Evolutionary conservation across 306 rosid species (phyloP), one percentile per base, ranked within the genome.

Genomic region (Malus orientalis): DNA sequence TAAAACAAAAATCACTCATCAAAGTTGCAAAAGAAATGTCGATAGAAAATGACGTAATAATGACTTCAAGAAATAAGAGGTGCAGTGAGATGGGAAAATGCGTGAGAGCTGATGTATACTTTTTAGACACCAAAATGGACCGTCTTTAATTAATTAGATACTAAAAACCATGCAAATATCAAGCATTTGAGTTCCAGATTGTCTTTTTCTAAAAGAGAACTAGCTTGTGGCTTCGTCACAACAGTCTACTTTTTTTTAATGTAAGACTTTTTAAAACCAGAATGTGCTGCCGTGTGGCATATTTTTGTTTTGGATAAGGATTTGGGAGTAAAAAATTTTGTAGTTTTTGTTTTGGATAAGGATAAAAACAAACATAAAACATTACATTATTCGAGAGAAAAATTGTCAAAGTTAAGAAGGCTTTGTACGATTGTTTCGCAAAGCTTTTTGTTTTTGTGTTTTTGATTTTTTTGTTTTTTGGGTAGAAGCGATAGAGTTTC

Each of bases 201-300:
- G 8, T 33, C 40, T 36, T 36, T 36, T 36, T 36, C 2, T 36
- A 36, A 36, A 36, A 36, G 40, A 36, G 40, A 36, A 36, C 2
- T 36, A 36, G 0, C 8, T 36, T 0, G 2, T 36, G 40, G 36
- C 1, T 33, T 33, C 1, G 36, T 33, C 1, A 0, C 6, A 0
- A 36, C 0, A 6, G 0, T 6, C 0, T 33, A 0, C 0, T 0
- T 36, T 6, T 36, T 6, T 36, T 6, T 36, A 6, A 36, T 36
- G 8, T 36, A 36, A 36, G 1, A 36, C 8, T 36, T 36, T 36
- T 36, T 0, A 0, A 36, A 36, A 36, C 8, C 40, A 36, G 8
- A 6, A 36, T 0, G 8, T 36, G 40, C 40, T 6, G 8, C 40
- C 8, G 40, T 6, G 8, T 36, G 40, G 40, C 40, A 36, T 36